A percentile compares a stretch with the other conserved stretches of the same genome.
Evolutionary conservation across 2,329 filamentous ascomycete genomes (phyloP).

Genomic region (Ciborinia camelliae): DNA sequence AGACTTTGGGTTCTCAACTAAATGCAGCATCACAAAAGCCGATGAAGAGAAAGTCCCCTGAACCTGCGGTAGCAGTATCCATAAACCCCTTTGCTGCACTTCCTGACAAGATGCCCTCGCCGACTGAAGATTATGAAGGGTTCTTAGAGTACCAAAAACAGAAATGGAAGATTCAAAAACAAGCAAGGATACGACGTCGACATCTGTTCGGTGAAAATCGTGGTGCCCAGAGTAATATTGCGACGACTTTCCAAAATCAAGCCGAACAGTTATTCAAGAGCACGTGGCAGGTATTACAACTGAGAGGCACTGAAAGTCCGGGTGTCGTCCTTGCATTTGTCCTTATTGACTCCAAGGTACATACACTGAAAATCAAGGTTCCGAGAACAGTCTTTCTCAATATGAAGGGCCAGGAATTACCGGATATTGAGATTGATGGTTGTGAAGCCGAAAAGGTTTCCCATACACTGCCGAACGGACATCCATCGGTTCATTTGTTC

Average conservation of each 20-base stretch:
- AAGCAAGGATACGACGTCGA: conserved; percentile 77
- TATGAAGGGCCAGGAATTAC: conserved; percentile 79
- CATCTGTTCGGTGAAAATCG: conserved; percentile 90
- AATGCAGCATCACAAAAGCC: conserved; percentile 51
- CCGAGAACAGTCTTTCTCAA: conserved; percentile 89
- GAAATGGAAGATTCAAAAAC: conserved; percentile 98
- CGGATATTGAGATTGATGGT: conserved; percentile 80
- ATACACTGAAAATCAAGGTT: conserved; percentile 83
- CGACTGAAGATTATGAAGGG: conserved; percentile 79
- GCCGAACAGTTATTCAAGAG: conserved; percentile 86
- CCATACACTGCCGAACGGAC: conserved; percentile 90
- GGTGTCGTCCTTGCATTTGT: conserved; percentile 87
- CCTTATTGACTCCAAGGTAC: conserved; percentile 88
- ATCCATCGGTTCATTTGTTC: conserved; percentile 90
- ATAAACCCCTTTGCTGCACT: conserved; percentile 78
- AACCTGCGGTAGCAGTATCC: conserved; percentile 57
- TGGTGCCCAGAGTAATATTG: conserved; percentile 62
- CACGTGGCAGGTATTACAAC: conserved; percentile 92
- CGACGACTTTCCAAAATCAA: conserved; percentile 80
- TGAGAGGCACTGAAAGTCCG: conserved; percentile 76
- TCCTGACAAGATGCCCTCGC: conserved; percentile 78
- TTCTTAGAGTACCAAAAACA: conserved; percentile 95
- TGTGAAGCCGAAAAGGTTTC: conserved; percentile 91
- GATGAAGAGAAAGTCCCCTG: conserved; percentile 72
- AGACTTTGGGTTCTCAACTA: conserved; percentile 53